Base-by-base conservation (phyloP, 768 basidiomycete genomes). In the Favolaschia claudopus region DNA sequence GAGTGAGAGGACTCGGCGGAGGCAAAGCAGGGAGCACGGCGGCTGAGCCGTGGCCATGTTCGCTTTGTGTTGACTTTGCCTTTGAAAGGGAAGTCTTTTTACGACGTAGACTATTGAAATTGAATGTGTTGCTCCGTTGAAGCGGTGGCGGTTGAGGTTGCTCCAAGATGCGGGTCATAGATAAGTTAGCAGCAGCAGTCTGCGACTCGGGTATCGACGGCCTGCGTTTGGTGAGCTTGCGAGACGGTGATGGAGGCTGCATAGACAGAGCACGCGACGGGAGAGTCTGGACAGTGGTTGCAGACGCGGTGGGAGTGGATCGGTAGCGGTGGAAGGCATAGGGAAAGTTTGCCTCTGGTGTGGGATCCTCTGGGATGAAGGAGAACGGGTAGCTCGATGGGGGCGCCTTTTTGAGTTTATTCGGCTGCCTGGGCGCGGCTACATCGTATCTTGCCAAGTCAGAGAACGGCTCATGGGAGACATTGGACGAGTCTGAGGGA, bases 331-430 rank as follows among this genome's bases (percentile, higher is more conserved):
- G 42, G 42, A 57, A 65, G n/a, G 28, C 8, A 37, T 61, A 62
- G 36, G 59, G 56, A 42, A 57, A 57, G 52, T 62, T 55, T n/a
- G 59, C 43, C 14, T 24, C 2, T 1, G 58, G 42, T 12, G 49
- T 32, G 8, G 58, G 55, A 44, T 64, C 17, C 46, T 64, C 63
- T 17, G 63, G 43, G 27, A 64, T 20, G 51, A 64, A 64, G 2
- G 63, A 64, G 28, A 60, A 64, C 7, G 58, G 58, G n/a, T 57
- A 64, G 46, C 63, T 64, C 14, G 63, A 57, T 0, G 63, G 63
- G 1, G 63, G 63, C 1, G 58, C 22, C 36, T 64, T 64, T 22
- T 32, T 37, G 1, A 64, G 45, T 34, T 32, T 48, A n/a, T 64
- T 64, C 13, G 55, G 58, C 0, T 27, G 39, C 39, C 58, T 40